Base-by-base conservation (phyloP, 441 rosid species). In the Mallotus repandus region DNA sequence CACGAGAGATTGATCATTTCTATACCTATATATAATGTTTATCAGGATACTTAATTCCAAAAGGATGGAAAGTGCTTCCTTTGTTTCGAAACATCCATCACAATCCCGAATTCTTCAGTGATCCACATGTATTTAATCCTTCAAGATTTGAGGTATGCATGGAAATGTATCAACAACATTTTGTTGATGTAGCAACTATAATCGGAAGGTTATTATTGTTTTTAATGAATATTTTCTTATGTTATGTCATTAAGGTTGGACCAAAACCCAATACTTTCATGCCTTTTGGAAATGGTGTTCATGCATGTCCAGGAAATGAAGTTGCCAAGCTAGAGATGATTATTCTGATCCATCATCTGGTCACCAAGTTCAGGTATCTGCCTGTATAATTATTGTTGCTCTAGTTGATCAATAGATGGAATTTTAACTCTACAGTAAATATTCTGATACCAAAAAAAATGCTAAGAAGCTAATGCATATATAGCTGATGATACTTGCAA, bases 21-120 rank as follows among this genome's bases (percentile, higher is more conserved):
- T 48, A n/a, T 53, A 32, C 18, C 32, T 29, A 29, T 29, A 22
- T 55, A 68, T 54, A 22, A 50, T 70, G 25, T 9, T 38, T 19
- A 19, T 46, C 82, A 95, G 99, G 97, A 53, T 89, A 87, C 81
- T 80, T 85, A 64, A 96, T 96, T 76, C 98, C 99, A 19, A 93
- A 87, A 74, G 99, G 98, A 56, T 96, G 99, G 98, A 96, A 96
- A 80, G 99, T 96, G 74, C 86, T 96, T 94, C 99, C 99, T 73
- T 77, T 90, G 66, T 96, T 96, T 81, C 81, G 97, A 84, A 93
- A 86, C 83, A 91, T 96, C 79, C 99, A 96, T 79, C 95, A 96
- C 82, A 89, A 81, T 80, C 89, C 92, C 16, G 88, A 90, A 21
- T 86, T 85, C 76, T 96, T 90, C 79, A 45, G 87, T 59, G 84